A percentile compares a stretch with the other conserved stretches of the same genome.
These are phyloP conservation scores for Physcomitrium patens DNA, from an alignment of 225 moss, liverwort and hornwort genomes.

Conservation along the genomic window DNA sequence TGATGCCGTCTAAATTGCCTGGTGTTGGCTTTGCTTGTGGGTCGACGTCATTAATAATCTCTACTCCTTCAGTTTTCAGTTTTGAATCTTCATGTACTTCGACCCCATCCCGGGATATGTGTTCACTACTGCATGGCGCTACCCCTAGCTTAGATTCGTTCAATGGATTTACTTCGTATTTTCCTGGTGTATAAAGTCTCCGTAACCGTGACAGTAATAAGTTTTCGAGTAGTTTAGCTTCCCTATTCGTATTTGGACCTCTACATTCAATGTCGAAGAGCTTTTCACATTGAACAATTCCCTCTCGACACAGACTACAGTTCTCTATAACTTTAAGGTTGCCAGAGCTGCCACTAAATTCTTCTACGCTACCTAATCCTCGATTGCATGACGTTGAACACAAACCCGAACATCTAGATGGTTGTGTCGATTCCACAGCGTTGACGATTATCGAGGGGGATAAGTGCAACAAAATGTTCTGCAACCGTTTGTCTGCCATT, in stretches of 20 bases:
- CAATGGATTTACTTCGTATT: not conserved
- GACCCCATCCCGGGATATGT: constrained; percentile 25
- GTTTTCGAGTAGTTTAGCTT: constrained; percentile 6
- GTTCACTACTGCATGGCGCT: constrained; percentile 34
- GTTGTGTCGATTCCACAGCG: not conserved
- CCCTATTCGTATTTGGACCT: constrained; percentile 30
- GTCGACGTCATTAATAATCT: not conserved
- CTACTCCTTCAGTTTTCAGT: constrained; percentile 21
- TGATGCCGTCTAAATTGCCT: constrained; percentile 2
- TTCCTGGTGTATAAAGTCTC: not conserved
- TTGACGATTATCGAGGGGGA: constrained; percentile 31
- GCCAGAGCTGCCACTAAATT: not conserved
- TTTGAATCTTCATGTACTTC: constrained; percentile 8
- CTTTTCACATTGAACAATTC: not conserved
- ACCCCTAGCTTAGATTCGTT: constrained; percentile 7
- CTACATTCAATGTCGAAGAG: constrained; percentile 30
- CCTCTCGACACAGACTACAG: too few species aligned
- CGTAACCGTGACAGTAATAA: constrained; percentile 24
- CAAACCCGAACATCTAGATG: not conserved
- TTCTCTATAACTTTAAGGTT: not conserved
- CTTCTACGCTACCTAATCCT: constrained; percentile 8
- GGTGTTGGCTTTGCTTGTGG: not conserved
- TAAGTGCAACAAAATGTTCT: constrained; percentile 45
- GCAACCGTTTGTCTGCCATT: constrained; percentile 48
- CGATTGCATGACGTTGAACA: not conserved